Base-by-base conservation (phyloP, 2,329 filamentous ascomycete genomes). In the Ceratocystis eucalypticola region DNA sequence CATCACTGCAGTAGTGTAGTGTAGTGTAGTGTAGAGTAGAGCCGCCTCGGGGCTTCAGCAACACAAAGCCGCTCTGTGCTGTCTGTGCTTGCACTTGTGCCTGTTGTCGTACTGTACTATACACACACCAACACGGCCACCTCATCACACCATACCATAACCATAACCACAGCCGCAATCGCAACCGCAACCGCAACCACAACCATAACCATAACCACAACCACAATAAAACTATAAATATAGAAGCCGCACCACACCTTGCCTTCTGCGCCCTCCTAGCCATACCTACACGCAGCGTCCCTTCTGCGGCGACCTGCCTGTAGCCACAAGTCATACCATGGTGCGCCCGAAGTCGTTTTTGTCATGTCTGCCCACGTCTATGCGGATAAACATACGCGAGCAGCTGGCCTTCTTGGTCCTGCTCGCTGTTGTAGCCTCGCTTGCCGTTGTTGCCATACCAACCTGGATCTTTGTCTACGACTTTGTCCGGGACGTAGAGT, bases 321-420 rank as follows among this genome's bases (percentile, higher is more conserved):
- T 17, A 28, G 12, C 46, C 28, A 33, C 61, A 37, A 41, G 37
- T 15, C 44, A 25, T 20, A 65, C 41, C 55, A 68, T 68, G 67
- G 67, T 68, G 41, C 64, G 67, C 44, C 64, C 64, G 6, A 64
- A 65, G 53, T 61, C 55, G 53, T 68, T 66, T 22, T 45, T 68
- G n/a, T 68, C 64, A 66, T 68, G 67, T 66, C 61, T 66, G 41
- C 69, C 64, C 28, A 66, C 64, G 20, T 74, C 66, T 67, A 93
- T 96, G 89, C 85, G 91, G 75, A 84, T 96, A 74, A 87, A 88
- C 67, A 96, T 96, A 72, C 84, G 91, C 71, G 87, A 92, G 77
- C 92, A 96, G 82, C 82, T 96, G 71, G 89, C 85, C 70, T 80
- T 86, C 74, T 81, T 96, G 70, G 89, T 96, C 72, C 79, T 94